These are phyloP conservation scores for Yamadazyma diospyri DNA, from an alignment of 1,139 yeast species.

Conservation along the genomic window DNA sequence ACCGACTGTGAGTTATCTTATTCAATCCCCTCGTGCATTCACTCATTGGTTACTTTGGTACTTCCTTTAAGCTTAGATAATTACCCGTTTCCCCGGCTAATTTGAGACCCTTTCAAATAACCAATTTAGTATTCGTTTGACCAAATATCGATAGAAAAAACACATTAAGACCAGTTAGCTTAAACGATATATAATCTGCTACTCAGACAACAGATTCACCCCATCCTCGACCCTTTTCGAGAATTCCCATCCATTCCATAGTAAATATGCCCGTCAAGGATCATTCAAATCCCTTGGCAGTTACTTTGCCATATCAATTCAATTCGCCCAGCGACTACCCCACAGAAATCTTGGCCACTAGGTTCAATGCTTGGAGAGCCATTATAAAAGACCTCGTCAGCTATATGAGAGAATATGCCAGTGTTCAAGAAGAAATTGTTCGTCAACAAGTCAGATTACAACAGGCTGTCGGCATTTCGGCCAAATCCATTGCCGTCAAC, in stretches of 20 bases:
- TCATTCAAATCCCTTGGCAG: constrained; percentile 36
- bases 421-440: constrained; percentile 83
- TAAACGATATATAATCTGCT: no score
- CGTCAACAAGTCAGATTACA: constrained; percentile 80
- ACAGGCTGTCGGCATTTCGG: constrained; percentile 59
- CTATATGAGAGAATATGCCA: constrained; percentile 75
- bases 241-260: neutral
- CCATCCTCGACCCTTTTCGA: neutral
- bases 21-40: no score
- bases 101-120: constrained; percentile 1
- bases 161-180: no score
- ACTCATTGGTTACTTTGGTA: no score
- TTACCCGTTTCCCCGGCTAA: no score
- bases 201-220: neutral
- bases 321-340: constrained; percentile 47
- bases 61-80: no score
- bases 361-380: constrained; percentile 85
- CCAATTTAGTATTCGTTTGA: no score
- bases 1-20: no score
- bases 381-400: constrained; percentile 70
- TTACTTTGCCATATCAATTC: constrained; percentile 36
- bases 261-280: constrained; percentile 13
- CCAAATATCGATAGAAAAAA: no score
- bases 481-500: constrained; percentile 16
- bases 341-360: constrained; percentile 76